Percentiles rank a stretch among this genome's conserved stretches.
Evolutionary conservation across 164 flowering plant genomes (phyloP).

Genomic region (Chimonanthus praecox): DNA sequence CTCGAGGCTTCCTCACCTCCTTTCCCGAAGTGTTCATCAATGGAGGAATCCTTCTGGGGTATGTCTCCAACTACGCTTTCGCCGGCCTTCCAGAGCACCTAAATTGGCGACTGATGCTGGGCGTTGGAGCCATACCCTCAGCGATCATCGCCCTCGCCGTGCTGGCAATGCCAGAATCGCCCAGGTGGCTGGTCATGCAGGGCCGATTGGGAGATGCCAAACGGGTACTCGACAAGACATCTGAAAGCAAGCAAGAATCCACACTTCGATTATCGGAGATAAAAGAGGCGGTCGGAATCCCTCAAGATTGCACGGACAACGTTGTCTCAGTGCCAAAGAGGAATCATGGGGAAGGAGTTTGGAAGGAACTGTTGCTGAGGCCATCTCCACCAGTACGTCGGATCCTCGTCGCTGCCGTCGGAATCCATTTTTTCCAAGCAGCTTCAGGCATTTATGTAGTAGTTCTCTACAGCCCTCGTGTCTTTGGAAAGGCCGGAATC

Average conservation of each 20-base stretch:
- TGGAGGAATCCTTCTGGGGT: conserved; percentile 10
- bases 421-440: conserved; percentile 30
- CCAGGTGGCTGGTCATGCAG: conserved; percentile 37
- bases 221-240: conserved; percentile 22
- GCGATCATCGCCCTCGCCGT: conserved; percentile 10
- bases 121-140: conserved; percentile 10
- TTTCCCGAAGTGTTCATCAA: conserved; percentile 18
- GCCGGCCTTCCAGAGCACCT: conserved; percentile 6
- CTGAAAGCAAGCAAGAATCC: conserved; percentile 23
- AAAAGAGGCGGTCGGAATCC: conserved; percentile 29
- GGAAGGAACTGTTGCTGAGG: conserved; percentile 29
- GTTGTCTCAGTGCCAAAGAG: conserved; percentile 16
- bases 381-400: conserved; percentile 26
- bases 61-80: conserved; percentile 10
- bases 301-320: conserved; percentile 19
- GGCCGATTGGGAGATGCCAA: conserved; percentile 34
- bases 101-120: conserved; percentile 15
- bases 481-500: conserved; percentile 27
- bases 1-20: conserved; percentile 17
- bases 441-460: conserved; percentile 27
- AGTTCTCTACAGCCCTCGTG: conserved; percentile 25
- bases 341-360: conserved; percentile 21
- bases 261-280: conserved; percentile 21
- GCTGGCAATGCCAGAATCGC: conserved; percentile 40
- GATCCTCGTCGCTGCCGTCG: conserved; percentile 22